Evolutionary conservation across 805 yeast genomes (phyloP), one percentile per base, ranked within the genome.

Genomic region (Isabelozyma rhagii): DNA sequence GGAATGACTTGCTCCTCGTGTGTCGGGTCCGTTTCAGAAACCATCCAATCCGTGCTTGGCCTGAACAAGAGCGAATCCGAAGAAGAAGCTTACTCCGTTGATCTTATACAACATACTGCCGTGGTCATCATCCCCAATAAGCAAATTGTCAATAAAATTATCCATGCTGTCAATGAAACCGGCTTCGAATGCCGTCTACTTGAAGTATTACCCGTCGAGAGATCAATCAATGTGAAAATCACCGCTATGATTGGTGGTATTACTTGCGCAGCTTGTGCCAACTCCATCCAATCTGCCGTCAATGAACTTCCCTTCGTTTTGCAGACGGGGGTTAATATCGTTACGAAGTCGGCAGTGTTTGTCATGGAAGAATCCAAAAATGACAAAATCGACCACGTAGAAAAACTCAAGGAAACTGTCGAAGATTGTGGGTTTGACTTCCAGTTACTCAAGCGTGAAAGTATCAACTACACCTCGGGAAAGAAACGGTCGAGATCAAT

Each of bases 351-450:
- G 1, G 92, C 86, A 5, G 67, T 75, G n/a, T 84, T 87, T 58
- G 69, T 83, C 8, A 61, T 86, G 51, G 82, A 78, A 49, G 69
- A 72, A 4, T 64, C 69, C 10, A 67, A 69, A 4, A 57, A 63
- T 15, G 48, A 59, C 5, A 48, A 51, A 15, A 27, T 41, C 28
- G 39, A 42, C 2, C 66, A 73, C 38, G 47, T 80, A n/a, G 64
- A 68, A 0, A 64, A 56, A 25, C 67, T 87, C 39, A 67, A 75
- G 50, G 78, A 75, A 21, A 66, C 82, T 0, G 69, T 87, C 31
- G 89, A 84, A 54, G 87, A 85, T 58, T 68, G 81, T 46, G 93
- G 94, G 4, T 87, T 80, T 64, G 88, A 81, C 11, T 83, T 78
- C 55, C 78, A 77, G 21, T 55, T 80, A 9, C 56, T 81, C n/a